These are phyloP conservation scores for Phytopythium helicoides DNA, from an alignment of 352 stramenopile genomes.

Conservation along the genomic window DNA sequence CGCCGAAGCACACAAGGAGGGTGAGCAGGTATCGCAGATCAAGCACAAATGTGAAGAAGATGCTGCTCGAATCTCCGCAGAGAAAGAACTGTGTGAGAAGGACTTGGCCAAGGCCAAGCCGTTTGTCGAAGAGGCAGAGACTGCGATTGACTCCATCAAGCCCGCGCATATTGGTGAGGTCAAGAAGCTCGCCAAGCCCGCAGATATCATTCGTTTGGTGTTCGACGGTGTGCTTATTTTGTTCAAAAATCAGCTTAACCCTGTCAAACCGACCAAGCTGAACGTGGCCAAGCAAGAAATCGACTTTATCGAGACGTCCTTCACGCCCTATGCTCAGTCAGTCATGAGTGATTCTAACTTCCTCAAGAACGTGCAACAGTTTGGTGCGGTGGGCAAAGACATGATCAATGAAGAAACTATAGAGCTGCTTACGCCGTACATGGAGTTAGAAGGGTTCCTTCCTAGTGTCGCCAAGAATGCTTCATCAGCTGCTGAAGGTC, in stretches of 20 bases:
- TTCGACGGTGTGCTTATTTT: constrained; percentile 98
- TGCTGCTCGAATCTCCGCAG: constrained; percentile 91
- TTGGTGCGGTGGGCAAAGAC: constrained; percentile 95
- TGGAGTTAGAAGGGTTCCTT: constrained; percentile 96
- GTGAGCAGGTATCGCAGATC: constrained; percentile 95
- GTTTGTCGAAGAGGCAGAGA: constrained; percentile 97
- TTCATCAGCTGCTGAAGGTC: constrained; percentile 93
- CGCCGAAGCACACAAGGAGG: constrained; percentile 96
- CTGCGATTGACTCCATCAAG: constrained; percentile 98
- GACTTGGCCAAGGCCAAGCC: constrained; percentile 98
- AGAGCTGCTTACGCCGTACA: constrained; percentile 96
- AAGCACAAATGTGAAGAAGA: constrained; percentile 97
- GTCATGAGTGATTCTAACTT: constrained; percentile 98
- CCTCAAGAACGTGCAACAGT: constrained; percentile 95
- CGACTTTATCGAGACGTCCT: constrained; percentile 96
- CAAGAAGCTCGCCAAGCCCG: constrained; percentile 97
- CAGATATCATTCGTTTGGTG: constrained; percentile 98
- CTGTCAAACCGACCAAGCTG: constrained; percentile 92
- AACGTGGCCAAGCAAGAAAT: constrained; percentile 97
- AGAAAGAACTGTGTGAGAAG: constrained; percentile 94
- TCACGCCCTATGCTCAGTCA: constrained; percentile 92
- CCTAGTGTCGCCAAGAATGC: constrained; percentile 96
- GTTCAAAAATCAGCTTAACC: constrained; percentile 92
- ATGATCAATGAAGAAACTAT: constrained; percentile 99
- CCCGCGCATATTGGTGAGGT: constrained; percentile 97